Evolutionary conservation across 768 basidiomycete species (phyloP), one percentile per base, ranked within the genome.

Genomic region (Paxillus ammoniavirescens): DNA sequence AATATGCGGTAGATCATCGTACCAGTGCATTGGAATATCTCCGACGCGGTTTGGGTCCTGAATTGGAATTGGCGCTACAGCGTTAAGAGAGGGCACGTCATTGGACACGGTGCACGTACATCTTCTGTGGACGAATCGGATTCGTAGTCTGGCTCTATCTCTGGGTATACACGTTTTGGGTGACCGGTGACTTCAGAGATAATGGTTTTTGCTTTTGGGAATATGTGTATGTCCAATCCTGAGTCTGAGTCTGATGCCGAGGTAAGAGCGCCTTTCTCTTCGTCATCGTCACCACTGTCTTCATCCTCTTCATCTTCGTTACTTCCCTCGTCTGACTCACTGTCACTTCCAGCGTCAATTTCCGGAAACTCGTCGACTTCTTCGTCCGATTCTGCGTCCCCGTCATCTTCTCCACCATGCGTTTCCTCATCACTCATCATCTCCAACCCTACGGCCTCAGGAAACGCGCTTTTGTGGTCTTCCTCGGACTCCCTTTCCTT

Each of bases 1-100:
- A 66, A 99, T 82, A 72, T 99, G 97, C n/a, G 97, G 97, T 61
- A 99, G 77, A 76, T 98, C 95, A 68, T 98, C 97, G 70, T 99
- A 99, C 94, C 96, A 99, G 65, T 99, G 94, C 81, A 89, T 88
- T 43, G 97, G 97, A 56, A 99, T 77, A 72, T 96, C 82, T 49
- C 97, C 97, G 61, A 97, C 84, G 55, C 95, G 91, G 67, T 97
- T 98, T n/a, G 90, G 91, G 50, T 85, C 82, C 94, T 98, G 60
- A 50, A 52, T 35, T 49, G 42, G 60, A 50, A 52, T 35, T 49
- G 42, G 36, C 23, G 52, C 52, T 57, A 60, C 54, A 43, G 30
- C 15, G 47, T 54, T 21, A 58, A 53, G 21, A 43, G 18, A 50
- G 26, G 18, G n/a, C 43, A 37, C 10, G 53, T 36, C 44, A 46